Evolutionary conservation across 179 eudicot species (phyloP), one percentile per base, ranked within the genome.

Genomic region (Beta macrorhiza): DNA sequence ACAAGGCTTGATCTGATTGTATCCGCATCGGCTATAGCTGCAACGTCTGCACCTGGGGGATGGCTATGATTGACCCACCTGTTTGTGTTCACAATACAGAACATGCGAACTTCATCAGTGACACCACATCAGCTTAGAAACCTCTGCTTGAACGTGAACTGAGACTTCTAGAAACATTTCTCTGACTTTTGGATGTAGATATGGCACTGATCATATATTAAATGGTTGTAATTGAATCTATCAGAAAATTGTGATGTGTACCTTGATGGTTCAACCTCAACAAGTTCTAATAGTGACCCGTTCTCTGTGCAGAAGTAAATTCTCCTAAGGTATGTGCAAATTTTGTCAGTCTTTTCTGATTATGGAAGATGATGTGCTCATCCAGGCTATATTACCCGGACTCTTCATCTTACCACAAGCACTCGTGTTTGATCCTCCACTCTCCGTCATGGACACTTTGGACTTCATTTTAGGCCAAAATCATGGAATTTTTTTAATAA

Each of bases 41-140:
- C 96, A 82, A 93, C 96, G 84, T 91, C 85, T 67, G 96, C 98
- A 12, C 94, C 93, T n/a, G 94, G 96, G 17, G 98, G 98, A 17
- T 85, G 85, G 12, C 97, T 92, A 70, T 94, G 94, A 88, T 91
- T 90, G 44, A 83, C 82, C 96, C 92, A 94, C 80, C 97, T 94
- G 76, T 51, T 76, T 17, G 69, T 69, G 58, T 61, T 70, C 49
- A 58, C 72, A 69, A 52, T 64, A 25, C 70, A 61, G 44, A 42
- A 53, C 52, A 22, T 67, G 67, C 67, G 42, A 62, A 42, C n/a
- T 12, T 72, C 49, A 10, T 79, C 67, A 61, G n/a, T 74, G 63
- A 73, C 69, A 75, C 19, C 44, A n/a, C 37, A 32, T 10, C 29
- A 47, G 49, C 29, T 71, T 19, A 42, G 12, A 59, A 20, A 13